Conservation (phyloP, 495 filamentous ascomycete species). For the Penicillium riverlandense region DNA sequence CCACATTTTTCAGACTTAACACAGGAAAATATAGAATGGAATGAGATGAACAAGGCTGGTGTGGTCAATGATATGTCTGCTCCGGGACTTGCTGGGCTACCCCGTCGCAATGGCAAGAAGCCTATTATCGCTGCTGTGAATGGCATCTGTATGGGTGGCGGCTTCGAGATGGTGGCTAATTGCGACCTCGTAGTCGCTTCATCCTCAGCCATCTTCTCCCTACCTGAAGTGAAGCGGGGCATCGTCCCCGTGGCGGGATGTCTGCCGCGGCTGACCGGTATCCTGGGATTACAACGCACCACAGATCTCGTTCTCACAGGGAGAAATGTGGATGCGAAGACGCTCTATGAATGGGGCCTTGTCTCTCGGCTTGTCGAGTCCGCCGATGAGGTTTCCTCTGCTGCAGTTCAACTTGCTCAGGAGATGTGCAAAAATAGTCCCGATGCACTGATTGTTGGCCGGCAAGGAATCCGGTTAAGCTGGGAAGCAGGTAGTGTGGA, state of each 20-base stretch:
- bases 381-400: no score
- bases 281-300: conserved; percentile 54
- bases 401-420: conserved; percentile 6
- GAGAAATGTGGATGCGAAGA: conserved; percentile 39
- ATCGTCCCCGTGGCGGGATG: conserved; percentile 61
- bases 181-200: conserved; percentile 58
- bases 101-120: conserved; percentile 30
- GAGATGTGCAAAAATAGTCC: conserved; percentile 49
- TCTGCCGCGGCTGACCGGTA: conserved; percentile 55
- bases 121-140: conserved; percentile 63
- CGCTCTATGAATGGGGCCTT: conserved; percentile 56
- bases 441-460: conserved; percentile 56
- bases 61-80: no score
- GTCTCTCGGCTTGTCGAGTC: conserved; percentile 36
- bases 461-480: conserved; percentile 53
- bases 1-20: not conserved
- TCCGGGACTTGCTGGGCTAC: conserved; percentile 3
- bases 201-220: conserved; percentile 40
- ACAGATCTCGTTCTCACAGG: conserved; percentile 61
- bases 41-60: conserved; percentile 23
- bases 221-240: conserved; percentile 59
- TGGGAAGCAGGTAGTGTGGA: conserved; percentile 58
- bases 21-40: conserved; percentile 26
- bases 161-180: conserved; percentile 59
- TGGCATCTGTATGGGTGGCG: conserved; percentile 59